Evolutionary conservation across 768 basidiomycete genomes (phyloP).

Genomic region (Rhodocollybia butyracea): DNA sequence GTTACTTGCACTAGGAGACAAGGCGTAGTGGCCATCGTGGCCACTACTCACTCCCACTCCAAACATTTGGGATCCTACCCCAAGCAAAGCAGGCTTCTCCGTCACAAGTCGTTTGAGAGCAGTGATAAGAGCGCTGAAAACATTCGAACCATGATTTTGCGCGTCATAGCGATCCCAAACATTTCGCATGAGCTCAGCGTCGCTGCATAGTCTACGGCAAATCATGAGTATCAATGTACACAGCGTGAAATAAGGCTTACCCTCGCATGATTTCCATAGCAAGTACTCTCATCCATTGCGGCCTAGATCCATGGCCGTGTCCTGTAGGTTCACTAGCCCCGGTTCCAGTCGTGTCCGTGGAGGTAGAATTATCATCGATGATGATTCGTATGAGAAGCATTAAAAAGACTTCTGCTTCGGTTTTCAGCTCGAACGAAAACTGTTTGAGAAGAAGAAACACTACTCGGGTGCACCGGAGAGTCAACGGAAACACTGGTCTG

Average conservation of each 20-base stretch:
- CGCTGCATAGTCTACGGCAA: constrained; percentile 61
- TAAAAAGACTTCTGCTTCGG: constrained; percentile 86
- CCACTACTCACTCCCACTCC: constrained; percentile 60
- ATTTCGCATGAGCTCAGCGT: constrained; percentile 72
- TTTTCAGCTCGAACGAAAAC: constrained; percentile 75
- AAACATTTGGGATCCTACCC: constrained; percentile 74
- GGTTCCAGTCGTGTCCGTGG: constrained; percentile 15
- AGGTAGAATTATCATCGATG: constrained; percentile 41
- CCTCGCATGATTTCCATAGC: constrained; percentile 93
- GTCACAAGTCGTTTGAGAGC: constrained; percentile 84
- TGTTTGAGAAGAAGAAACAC: constrained; percentile 92
- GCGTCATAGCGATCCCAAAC: constrained; percentile 81
- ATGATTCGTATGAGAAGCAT: constrained; percentile 66
- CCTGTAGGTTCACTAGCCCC: constrained; percentile 21
- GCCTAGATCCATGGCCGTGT: constrained; percentile 36
- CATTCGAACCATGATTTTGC: constrained; percentile 56
- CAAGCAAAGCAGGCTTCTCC: constrained; percentile 84
- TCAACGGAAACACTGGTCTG: constrained; percentile 76
- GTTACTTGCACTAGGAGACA: constrained; percentile 27
- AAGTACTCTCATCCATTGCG: constrained; percentile 86
- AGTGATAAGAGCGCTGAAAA: constrained; percentile 76
- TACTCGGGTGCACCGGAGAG: constrained; percentile 88
- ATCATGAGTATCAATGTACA: neutral
- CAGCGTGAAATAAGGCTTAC: constrained; percentile 28
- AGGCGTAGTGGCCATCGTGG: constrained; percentile 23